A percentile compares a stretch with the other conserved stretches of the same genome.
phyloP scores from a whole-genome alignment of 2,329 filamentous ascomycete species.

The Pyrenophora teres region DNA sequence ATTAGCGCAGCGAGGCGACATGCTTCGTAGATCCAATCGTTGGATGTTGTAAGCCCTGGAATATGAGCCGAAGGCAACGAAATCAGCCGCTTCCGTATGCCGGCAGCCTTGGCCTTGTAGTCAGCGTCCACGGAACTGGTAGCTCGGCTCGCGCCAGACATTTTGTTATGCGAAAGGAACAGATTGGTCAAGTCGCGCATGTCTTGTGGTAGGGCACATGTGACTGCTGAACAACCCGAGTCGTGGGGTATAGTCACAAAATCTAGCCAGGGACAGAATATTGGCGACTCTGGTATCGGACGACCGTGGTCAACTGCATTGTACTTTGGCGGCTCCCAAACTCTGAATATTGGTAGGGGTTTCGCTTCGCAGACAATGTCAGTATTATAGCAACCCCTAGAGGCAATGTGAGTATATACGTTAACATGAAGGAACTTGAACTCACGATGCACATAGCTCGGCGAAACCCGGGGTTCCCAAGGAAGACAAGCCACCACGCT shows the following conservation, averaged over 20 bases:
- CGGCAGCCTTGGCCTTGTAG: constrained; percentile 20
- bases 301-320: neutral
- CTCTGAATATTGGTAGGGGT: constrained; percentile 22
- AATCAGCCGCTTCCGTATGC: constrained; percentile 23
- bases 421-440: neutral
- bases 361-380: constrained; percentile 36
- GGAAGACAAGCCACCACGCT: constrained; percentile 28
- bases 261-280: constrained; percentile 34
- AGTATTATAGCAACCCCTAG: constrained; percentile 31
- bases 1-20: constrained; percentile 43
- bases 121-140: constrained; percentile 9
- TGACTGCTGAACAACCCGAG: constrained; percentile 26
- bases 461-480: constrained; percentile 24
- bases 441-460: constrained; percentile 33
- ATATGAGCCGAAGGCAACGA: constrained; percentile 31
- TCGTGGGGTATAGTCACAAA: constrained; percentile 29
- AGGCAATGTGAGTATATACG: constrained; percentile 6
- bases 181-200: constrained; percentile 42
- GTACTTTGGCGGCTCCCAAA: constrained; percentile 14
- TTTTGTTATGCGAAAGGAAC: constrained; percentile 23
- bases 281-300: constrained; percentile 41
- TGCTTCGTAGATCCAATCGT: constrained; percentile 43
- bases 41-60: constrained; percentile 22
- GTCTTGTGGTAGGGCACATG: constrained; percentile 33
- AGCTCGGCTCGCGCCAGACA: constrained; percentile 1